Conservation (phyloP, 495 filamentous ascomycete genomes). For the Niebla homalea region DNA sequence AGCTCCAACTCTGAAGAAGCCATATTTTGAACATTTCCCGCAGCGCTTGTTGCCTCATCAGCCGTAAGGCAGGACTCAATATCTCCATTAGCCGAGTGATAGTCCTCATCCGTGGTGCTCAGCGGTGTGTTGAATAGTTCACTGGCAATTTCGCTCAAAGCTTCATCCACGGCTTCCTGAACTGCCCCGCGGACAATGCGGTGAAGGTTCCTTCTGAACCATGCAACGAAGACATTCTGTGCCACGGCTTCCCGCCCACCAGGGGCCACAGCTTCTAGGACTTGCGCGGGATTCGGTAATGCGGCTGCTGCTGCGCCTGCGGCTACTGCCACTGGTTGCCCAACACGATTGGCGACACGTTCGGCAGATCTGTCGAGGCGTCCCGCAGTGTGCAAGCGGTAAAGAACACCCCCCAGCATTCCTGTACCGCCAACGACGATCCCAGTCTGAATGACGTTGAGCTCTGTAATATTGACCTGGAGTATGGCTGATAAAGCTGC, state of each 20-base stretch:
- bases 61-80: no score
- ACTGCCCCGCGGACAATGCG: neutral
- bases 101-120: no score
- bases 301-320: neutral
- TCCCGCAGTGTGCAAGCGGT: slow-evolving; percentile 3
- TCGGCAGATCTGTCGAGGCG: neutral
- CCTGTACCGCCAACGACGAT: neutral
- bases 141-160: no score
- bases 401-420: neutral
- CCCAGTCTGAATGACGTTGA: neutral
- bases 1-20: no score
- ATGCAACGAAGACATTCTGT: neutral
- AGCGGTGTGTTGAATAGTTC: no score
- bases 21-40: no score
- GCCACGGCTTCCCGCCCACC: neutral
- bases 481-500: neutral
- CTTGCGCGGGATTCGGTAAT: neutral
- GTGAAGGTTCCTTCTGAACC: neutral
- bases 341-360: no score
- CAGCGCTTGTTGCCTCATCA: no score
- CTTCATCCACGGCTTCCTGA: no score
- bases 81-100: no score
- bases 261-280: neutral
- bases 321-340: neutral
- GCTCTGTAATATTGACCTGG: neutral